Percentiles rank a stretch among this genome's conserved stretches.
These are phyloP conservation scores for Daldinia caldariorum DNA, from an alignment of 495 filamentous ascomycete genomes.

Conservation along the genomic window DNA sequence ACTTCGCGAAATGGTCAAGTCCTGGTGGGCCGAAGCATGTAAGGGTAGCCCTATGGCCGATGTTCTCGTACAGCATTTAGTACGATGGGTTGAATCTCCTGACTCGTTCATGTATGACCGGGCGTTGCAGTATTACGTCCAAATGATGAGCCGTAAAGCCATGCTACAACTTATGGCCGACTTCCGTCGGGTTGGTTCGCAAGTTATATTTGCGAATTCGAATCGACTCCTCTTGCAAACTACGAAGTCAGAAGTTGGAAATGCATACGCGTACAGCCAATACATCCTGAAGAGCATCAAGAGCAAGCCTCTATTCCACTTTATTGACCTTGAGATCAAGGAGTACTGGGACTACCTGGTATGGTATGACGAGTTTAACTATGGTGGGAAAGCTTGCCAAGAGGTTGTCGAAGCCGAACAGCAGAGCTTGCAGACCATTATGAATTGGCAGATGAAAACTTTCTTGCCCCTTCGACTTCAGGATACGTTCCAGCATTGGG, in stretches of 20 bases:
- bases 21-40: slow-evolving; percentile 97
- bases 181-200: slow-evolving; percentile 93
- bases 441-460: slow-evolving; percentile 96
- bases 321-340: slow-evolving; percentile 96
- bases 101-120: slow-evolving; percentile 94
- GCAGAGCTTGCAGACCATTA: slow-evolving; percentile 89
- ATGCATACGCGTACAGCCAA: slow-evolving; percentile 94
- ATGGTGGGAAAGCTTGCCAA: slow-evolving; percentile 90
- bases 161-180: slow-evolving; percentile 97
- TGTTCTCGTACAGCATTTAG: slow-evolving; percentile 95
- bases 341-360: slow-evolving; percentile 99
- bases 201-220: slow-evolving; percentile 88
- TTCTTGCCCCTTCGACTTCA: slow-evolving; percentile 87
- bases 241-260: slow-evolving; percentile 95
- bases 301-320: slow-evolving; percentile 93
- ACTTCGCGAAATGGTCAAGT: slow-evolving; percentile 96
- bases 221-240: slow-evolving; percentile 94
- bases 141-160: slow-evolving; percentile 96
- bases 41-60: slow-evolving; percentile 93
- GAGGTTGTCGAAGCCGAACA: slow-evolving; percentile 83
- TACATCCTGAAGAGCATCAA: slow-evolving; percentile 98
- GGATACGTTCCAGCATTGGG: slow-evolving; percentile 87
- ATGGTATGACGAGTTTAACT: slow-evolving; percentile 99
- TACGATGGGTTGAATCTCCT: slow-evolving; percentile 94
- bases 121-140: slow-evolving; percentile 96